These are phyloP conservation scores for Penicillium sp. DNA, from an alignment of 2,329 filamentous ascomycete species.

Conservation along the genomic window DNA sequence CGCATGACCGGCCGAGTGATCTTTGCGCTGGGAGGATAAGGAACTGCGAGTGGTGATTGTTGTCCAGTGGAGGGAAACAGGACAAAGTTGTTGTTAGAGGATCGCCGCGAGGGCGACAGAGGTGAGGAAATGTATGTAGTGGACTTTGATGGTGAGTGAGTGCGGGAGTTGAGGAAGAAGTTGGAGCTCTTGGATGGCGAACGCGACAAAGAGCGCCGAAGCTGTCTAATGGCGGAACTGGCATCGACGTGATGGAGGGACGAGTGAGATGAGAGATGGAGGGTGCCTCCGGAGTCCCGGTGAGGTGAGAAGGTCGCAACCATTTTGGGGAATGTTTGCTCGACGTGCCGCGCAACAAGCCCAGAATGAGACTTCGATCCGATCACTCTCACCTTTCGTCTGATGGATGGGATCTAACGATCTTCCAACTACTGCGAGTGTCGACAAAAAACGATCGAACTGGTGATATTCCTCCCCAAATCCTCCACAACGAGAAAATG, in stretches of 20 bases:
- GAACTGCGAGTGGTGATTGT: slow-evolving; percentile 65
- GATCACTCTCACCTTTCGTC: slow-evolving; percentile 12
- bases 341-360: slow-evolving; percentile 23
- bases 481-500: slow-evolving; percentile 9
- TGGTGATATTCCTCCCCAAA: background rate
- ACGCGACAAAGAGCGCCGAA: slow-evolving; percentile 85
- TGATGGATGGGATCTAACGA: background rate
- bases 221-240: slow-evolving; percentile 78
- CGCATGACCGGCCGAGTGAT: slow-evolving; percentile 57
- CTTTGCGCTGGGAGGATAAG: slow-evolving; percentile 70
- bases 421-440: background rate
- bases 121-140: slow-evolving; percentile 56
- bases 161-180: slow-evolving; percentile 66
- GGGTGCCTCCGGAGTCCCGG: slow-evolving; percentile 69
- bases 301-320: slow-evolving; percentile 57
- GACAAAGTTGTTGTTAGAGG: slow-evolving; percentile 61
- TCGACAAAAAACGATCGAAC: background rate
- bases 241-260: slow-evolving; percentile 82
- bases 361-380: slow-evolving; percentile 26
- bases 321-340: slow-evolving; percentile 43
- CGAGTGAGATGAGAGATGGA: slow-evolving; percentile 86
- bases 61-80: slow-evolving; percentile 53
- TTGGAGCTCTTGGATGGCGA: slow-evolving; percentile 83
- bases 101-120: slow-evolving; percentile 64
- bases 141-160: slow-evolving; percentile 58